Conservation (phyloP, 2,329 filamentous ascomycete genomes). For the Zelopaecilomyces penicillatus region DNA sequence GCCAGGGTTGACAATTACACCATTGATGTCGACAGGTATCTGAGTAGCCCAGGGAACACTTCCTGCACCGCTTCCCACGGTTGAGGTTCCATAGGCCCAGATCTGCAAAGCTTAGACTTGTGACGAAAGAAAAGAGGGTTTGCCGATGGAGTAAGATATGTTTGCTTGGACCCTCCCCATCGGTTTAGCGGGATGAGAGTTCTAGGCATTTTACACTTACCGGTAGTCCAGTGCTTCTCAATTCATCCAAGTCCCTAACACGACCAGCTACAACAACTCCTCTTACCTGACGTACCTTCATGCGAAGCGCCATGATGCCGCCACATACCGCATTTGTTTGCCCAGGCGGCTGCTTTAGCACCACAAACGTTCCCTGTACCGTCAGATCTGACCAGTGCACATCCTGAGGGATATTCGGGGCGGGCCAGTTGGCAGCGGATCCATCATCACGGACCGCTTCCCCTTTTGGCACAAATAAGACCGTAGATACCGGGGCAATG, state of each 20-base stretch:
- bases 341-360: conserved; percentile 56
- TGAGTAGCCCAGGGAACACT: conserved; percentile 47
- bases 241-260: conserved; percentile 56
- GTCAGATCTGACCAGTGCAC: conserved; percentile 63
- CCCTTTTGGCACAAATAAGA: conserved; percentile 55
- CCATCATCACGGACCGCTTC: conserved; percentile 11
- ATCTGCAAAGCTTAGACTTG: conserved; percentile 28
- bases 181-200: too few relatives aligned
- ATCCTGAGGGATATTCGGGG: conserved; percentile 45
- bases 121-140: conserved; percentile 1
- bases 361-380: conserved; percentile 49
- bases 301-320: conserved; percentile 67
- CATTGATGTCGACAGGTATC: conserved; percentile 35
- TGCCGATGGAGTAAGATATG: background rate
- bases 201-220: conserved; percentile 27
- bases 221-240: conserved; percentile 46
- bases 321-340: conserved; percentile 65
- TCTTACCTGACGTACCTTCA: conserved; percentile 52
- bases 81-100: conserved; percentile 48
- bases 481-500: conserved; percentile 50
- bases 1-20: conserved; percentile 38
- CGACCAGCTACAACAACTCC: conserved; percentile 61
- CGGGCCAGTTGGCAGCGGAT: conserved; percentile 1
- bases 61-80: conserved; percentile 48
- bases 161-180: too few relatives aligned